A percentile compares a stretch with the other conserved stretches of the same genome.
phyloP scores from a whole-genome alignment of 2,329 filamentous ascomycete genomes.

The Claviceps maximensis region DNA sequence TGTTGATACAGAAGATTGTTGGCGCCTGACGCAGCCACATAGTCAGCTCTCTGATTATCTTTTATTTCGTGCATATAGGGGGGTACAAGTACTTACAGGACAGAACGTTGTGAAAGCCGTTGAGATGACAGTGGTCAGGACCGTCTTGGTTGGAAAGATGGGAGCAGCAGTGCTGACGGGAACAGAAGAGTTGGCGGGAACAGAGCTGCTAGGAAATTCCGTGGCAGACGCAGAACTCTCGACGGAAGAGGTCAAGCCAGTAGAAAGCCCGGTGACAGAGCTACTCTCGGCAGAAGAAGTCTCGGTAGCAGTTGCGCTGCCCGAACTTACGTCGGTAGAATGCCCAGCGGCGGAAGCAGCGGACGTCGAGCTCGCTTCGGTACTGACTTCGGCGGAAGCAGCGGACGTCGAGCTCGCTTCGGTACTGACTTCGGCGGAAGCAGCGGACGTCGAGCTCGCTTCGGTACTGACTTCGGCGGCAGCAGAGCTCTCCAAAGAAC shows the following conservation, averaged over 20 bases:
- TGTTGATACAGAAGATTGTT: constrained; percentile 24
- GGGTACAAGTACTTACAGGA: constrained; percentile 21
- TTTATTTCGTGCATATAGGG: not conserved
- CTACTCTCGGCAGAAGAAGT: not conserved
- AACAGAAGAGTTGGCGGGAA: not conserved
- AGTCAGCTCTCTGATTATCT: not conserved
- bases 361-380: not conserved
- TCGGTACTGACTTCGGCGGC: not conserved
- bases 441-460: not conserved
- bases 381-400: too few relatives aligned
- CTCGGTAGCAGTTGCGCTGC: not conserved
- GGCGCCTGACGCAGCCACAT: constrained; percentile 9
- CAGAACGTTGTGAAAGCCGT: constrained; percentile 29
- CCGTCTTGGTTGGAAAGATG: constrained; percentile 5
- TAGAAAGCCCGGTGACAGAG: not conserved
- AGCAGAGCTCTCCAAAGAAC: not conserved
- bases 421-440: not conserved
- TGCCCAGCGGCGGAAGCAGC: not conserved
- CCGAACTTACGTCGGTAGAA: not conserved
- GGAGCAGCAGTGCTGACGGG: not conserved
- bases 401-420: not conserved
- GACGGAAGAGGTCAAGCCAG: not conserved
- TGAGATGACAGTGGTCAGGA: constrained; percentile 24
- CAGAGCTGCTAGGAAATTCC: not conserved
- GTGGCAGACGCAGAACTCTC: not conserved